Conservation (phyloP, 2,329 filamentous ascomycete species). For the Dactylonectria estremocensis region DNA sequence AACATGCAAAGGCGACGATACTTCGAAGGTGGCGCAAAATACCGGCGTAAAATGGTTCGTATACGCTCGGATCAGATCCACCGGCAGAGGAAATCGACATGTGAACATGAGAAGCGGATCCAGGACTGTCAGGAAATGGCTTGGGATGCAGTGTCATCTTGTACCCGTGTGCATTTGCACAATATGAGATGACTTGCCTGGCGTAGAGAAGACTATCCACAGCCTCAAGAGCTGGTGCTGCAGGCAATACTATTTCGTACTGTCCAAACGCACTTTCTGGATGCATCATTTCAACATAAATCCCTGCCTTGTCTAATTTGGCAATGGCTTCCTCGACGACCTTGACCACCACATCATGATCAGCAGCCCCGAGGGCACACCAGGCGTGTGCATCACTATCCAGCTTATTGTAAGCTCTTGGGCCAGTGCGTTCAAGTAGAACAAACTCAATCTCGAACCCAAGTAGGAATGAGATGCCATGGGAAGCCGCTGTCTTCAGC, state of each 20-base stretch:
- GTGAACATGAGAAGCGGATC: slow-evolving; percentile 79
- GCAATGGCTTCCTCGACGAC: slow-evolving; percentile 77
- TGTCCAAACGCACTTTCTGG: slow-evolving; percentile 81
- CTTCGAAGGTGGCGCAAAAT: slow-evolving; percentile 76
- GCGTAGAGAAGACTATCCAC: slow-evolving; percentile 81
- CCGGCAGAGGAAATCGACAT: slow-evolving; percentile 71
- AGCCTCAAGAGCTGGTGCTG: slow-evolving; percentile 74
- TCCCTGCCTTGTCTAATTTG: slow-evolving; percentile 71
- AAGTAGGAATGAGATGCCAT: slow-evolving; percentile 73
- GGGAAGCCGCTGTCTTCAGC: slow-evolving; percentile 64
- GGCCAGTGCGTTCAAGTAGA: slow-evolving; percentile 68
- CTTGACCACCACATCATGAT: slow-evolving; percentile 68
- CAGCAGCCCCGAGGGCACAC: slow-evolving; percentile 75
- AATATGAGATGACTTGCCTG: slow-evolving; percentile 76
- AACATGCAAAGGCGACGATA: slow-evolving; percentile 79
- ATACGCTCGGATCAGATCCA: slow-evolving; percentile 59
- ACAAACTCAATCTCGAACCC: slow-evolving; percentile 89
- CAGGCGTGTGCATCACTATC: slow-evolving; percentile 78
- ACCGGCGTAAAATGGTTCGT: slow-evolving; percentile 79
- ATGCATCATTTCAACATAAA: slow-evolving; percentile 81
- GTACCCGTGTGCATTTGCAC: slow-evolving; percentile 74
- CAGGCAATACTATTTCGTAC: slow-evolving; percentile 82
- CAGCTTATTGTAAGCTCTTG: slow-evolving; percentile 58
- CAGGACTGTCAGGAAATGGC: slow-evolving; percentile 70
- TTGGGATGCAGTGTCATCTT: slow-evolving; percentile 82